Evolutionary conservation across 1,139 yeast species (phyloP).

Genomic region (Sugiyamaella novakii): DNA sequence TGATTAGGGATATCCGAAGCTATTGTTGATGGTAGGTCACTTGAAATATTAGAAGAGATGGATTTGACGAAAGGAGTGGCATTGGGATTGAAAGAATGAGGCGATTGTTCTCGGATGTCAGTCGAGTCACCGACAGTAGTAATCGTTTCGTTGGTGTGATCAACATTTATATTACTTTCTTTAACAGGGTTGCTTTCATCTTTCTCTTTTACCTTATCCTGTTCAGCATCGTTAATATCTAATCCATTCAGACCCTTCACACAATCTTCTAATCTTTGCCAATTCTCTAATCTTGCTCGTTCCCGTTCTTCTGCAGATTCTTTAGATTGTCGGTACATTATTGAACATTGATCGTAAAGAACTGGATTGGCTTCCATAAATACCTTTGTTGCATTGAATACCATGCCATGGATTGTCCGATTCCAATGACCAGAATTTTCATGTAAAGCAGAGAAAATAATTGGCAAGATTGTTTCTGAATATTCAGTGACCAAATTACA

Average conservation of each 20-base stretch:
- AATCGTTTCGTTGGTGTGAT: not conserved
- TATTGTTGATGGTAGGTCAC: not conserved
- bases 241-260: constrained; percentile 20
- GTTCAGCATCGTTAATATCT: constrained; percentile 6
- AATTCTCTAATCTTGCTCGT: constrained; percentile 62
- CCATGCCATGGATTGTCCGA: constrained; percentile 86
- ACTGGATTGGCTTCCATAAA: constrained; percentile 94
- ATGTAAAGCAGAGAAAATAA: constrained; percentile 85
- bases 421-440: constrained; percentile 85
- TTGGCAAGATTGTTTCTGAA: constrained; percentile 90
- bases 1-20: too few species aligned
- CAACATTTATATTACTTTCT: not conserved
- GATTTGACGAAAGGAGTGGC: constrained; percentile 3
- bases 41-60: not conserved
- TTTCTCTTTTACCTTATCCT: not conserved
- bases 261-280: constrained; percentile 60
- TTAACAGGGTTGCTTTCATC: constrained; percentile 3
- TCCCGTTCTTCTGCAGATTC: constrained; percentile 67
- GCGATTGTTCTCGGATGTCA: not conserved
- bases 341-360: constrained; percentile 87
- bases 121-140: not conserved
- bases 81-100: constrained; percentile 3
- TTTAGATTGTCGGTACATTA: constrained; percentile 74
- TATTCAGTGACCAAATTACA: constrained; percentile 83
- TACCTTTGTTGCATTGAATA: constrained; percentile 86